These are phyloP conservation scores for Quambalaria eucalypti DNA, from an alignment of 1,284 basidiomycete species.

Conservation along the genomic window DNA sequence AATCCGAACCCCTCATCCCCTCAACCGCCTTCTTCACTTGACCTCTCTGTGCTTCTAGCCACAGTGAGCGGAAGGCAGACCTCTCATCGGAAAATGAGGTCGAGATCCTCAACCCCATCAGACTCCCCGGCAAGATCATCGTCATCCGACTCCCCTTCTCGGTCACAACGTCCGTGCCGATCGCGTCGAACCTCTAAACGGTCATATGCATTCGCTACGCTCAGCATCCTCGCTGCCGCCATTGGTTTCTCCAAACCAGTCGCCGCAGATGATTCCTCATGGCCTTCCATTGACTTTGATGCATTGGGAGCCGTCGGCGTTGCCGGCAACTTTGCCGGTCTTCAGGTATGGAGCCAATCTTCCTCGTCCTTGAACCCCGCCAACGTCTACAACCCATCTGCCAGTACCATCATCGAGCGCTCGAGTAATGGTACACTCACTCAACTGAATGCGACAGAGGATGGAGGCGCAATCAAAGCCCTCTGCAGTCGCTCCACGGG, in stretches of 20 bases:
- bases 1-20: too few species aligned
- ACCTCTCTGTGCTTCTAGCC: too few species aligned
- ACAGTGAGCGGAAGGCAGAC: too few species aligned
- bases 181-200: too few species aligned
- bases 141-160: too few species aligned
- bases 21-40: too few species aligned
- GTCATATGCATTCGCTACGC: neutral
- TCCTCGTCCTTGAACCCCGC: constrained; percentile 21
- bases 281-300: constrained; percentile 37
- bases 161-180: too few species aligned
- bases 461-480: constrained; percentile 40
- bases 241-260: neutral
- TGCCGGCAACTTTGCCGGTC: constrained; percentile 34
- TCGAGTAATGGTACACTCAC: constrained; percentile 32
- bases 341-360: constrained; percentile 30
- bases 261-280: neutral
- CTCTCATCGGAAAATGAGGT: too few species aligned
- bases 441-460: constrained; percentile 39
- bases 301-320: constrained; percentile 34
- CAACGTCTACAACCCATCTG: constrained; percentile 19
- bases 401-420: constrained; percentile 35
- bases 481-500: constrained; percentile 33
- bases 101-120: too few species aligned
- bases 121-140: too few species aligned
- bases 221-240: neutral